Evolutionary conservation across 2,329 filamentous ascomycete genomes (phyloP).

Genomic region (Fusarium pilosicola): DNA sequence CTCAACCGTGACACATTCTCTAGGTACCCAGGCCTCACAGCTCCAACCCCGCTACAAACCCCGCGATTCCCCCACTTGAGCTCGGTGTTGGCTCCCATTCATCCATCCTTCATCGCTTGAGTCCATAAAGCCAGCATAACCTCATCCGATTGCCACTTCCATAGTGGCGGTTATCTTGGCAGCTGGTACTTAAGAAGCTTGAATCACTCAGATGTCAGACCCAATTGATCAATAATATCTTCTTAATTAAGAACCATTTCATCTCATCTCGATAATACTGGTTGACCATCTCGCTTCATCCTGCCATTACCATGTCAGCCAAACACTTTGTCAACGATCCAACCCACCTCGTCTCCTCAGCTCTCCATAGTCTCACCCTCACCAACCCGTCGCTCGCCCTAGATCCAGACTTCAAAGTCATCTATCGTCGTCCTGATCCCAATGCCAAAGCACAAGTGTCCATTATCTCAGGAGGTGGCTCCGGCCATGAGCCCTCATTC

Average conservation of each 20-base stretch:
- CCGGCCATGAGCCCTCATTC: constrained; percentile 91
- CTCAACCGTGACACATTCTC: constrained; percentile 4
- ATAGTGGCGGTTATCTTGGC: neutral
- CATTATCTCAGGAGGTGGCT: constrained; percentile 87
- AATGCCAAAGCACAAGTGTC: constrained; percentile 72
- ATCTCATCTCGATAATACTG: neutral
- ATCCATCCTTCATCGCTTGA: constrained; percentile 6
- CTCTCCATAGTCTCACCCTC: constrained; percentile 79
- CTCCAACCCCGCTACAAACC: constrained; percentile 20
- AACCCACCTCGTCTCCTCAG: constrained; percentile 78
- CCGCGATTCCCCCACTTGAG: constrained; percentile 27
- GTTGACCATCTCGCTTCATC: neutral
- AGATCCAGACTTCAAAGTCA: constrained; percentile 82
- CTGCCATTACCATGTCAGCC: constrained; percentile 55
- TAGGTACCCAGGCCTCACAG: constrained; percentile 12
- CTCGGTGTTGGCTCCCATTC: neutral
- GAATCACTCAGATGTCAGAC: neutral
- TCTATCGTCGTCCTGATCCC: constrained; percentile 73
- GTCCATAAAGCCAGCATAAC: constrained; percentile 1
- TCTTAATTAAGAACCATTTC: neutral
- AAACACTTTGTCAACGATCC: constrained; percentile 95
- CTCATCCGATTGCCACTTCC: constrained; percentile 1
- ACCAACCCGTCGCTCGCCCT: constrained; percentile 87
- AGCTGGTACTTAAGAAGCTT: constrained; percentile 3
- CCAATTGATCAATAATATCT: neutral